Evolutionary conservation across 768 basidiomycete species (phyloP), one percentile per base, ranked within the genome.

Genomic region (Multifurca ochricompacta): DNA sequence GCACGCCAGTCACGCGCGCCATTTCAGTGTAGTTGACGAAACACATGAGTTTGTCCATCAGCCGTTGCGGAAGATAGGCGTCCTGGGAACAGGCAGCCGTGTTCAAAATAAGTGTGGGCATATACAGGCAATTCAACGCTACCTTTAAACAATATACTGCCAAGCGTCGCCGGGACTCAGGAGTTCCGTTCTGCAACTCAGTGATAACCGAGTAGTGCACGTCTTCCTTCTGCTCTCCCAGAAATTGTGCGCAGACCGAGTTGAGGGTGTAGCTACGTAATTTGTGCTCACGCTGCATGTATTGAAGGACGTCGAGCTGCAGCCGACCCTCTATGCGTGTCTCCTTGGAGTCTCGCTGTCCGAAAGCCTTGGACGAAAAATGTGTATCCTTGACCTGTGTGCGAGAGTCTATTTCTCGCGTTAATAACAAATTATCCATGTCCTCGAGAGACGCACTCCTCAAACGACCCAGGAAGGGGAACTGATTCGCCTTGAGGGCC

Each of bases 1-100:
- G 96, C 10, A 99, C 93, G n/a, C 96, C 96, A 0, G 96, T 99
- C 3, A 99, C 96, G 67, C 96, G 89, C n/a, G 96, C 79, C 96
- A 99, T 98, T 68, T 99, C 96, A 42, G 82, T 85, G 65, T 96
- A 97, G 69, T 99, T 99, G 69, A 99, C 85, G 64, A 99, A 93
- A 59, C 92, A 98, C 96, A 98, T 97, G 30, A 99, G 76, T 69
- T 98, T 99, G 69, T 98, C 96, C 69, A 99, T 78, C 35, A 98
- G 69, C 50, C 96, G 77, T 69, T 99, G 96, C 0, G 96, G 96
- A 23, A 99, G 82, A 67, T 99, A 99, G 3, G 96, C 95, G 76
- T 99, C 96, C 92, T 96, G 60, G 31, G 7, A 27, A 27, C 23
- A 35, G 23, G 30, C 14, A 16, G 28, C 27, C 7, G 18, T 44